A percentile compares a stretch with the other conserved stretches of the same genome.
These are phyloP conservation scores for Sphagnum tenellum DNA, from an alignment of 225 moss, liverwort and hornwort species.

Conservation along the genomic window DNA sequence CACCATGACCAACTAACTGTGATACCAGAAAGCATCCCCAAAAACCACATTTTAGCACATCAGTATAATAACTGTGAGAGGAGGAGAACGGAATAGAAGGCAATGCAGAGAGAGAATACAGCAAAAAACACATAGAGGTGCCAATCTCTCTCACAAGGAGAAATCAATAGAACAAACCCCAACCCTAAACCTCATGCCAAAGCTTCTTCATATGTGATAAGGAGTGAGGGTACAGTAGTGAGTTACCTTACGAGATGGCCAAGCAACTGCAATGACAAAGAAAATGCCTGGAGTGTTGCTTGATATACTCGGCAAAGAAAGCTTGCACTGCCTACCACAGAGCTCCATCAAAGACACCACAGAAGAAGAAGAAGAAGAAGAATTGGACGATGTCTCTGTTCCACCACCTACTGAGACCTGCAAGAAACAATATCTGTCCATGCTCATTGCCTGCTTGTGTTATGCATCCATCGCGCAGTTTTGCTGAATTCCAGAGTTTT, in stretches of 20 bases:
- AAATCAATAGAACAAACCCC: too few species aligned
- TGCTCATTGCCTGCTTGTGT: neutral
- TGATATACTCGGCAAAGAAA: conserved; percentile 30
- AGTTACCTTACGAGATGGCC: conserved; percentile 86
- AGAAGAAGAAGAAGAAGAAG: conserved; percentile 2
- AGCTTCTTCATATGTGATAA: too few species aligned
- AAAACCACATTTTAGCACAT: too few species aligned
- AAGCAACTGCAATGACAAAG: conserved; percentile 59
- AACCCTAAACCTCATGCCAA: too few species aligned
- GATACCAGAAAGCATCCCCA: neutral
- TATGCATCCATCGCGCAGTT: too few species aligned
- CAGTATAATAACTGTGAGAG: neutral
- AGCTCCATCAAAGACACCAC: conserved; percentile 30
- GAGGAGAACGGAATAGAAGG: neutral
- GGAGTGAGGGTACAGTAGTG: too few species aligned
- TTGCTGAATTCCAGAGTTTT: too few species aligned
- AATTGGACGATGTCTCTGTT: conserved; percentile 5
- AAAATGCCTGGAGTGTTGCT: conserved; percentile 30
- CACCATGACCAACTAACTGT: conserved; percentile 75
- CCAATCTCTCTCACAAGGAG: neutral
- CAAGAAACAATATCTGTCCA: neutral
- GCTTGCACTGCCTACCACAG: conserved; percentile 26
- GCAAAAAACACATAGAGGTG: neutral
- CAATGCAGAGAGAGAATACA: neutral
- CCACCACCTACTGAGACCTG: conserved; percentile 30